Conservation (phyloP, 2,329 filamentous ascomycete genomes). For the Didymella glomerata region DNA sequence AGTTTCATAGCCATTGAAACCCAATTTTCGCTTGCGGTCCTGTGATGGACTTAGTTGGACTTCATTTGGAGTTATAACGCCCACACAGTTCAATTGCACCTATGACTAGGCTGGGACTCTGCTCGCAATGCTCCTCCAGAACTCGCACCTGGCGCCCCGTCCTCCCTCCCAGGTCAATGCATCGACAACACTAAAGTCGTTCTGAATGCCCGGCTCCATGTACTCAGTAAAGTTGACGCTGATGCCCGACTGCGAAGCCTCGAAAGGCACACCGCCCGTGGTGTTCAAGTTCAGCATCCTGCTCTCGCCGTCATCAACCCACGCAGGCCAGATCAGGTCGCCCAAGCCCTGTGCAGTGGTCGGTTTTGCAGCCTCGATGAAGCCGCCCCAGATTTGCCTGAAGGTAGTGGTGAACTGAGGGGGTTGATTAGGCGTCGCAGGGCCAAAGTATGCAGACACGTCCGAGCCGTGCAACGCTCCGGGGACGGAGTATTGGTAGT, state of each 20-base stretch:
- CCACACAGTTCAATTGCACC: too few species aligned
- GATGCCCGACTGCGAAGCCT: not conserved
- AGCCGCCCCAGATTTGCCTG: constrained; percentile 8
- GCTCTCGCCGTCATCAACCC: constrained; percentile 8
- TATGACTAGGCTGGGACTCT: too few species aligned
- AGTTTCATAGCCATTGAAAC: too few species aligned
- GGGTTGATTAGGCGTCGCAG: constrained; percentile 16
- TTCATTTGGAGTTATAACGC: too few species aligned
- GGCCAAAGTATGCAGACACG: constrained; percentile 30
- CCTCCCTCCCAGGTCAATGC: constrained; percentile 27
- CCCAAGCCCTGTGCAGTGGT: not conserved
- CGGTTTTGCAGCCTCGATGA: constrained; percentile 1
- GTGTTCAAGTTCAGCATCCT: constrained; percentile 12
- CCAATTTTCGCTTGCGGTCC: too few species aligned
- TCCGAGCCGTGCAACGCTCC: constrained; percentile 31
- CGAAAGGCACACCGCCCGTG: constrained; percentile 2
- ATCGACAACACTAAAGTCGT: constrained; percentile 19
- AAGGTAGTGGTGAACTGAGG: constrained; percentile 5
- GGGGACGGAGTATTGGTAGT: constrained; percentile 37
- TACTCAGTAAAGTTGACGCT: constrained; percentile 17
- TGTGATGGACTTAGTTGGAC: too few species aligned
- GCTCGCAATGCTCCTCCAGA: constrained; percentile 5
- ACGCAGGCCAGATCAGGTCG: constrained; percentile 4
- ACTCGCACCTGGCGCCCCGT: constrained; percentile 23
- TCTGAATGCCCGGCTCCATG: constrained; percentile 21